Base-by-base conservation (phyloP, 148 eudicot genomes). In the Silene uniflora region DNA sequence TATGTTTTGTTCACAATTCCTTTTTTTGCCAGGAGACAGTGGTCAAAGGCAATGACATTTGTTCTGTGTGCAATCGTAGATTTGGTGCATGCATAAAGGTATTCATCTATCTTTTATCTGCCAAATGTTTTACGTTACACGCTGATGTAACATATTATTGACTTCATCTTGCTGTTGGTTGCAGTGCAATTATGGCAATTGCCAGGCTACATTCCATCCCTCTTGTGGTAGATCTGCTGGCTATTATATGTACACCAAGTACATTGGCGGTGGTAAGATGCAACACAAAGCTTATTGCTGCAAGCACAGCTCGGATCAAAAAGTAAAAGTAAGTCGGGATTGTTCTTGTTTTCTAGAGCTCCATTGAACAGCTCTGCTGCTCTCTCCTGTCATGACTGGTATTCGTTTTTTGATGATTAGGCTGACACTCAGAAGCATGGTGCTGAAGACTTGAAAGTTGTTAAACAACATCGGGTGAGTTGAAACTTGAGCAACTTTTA, bases 31-130 rank as follows among this genome's bases (percentile, higher is more conserved):
- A 92, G 99, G 99, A 88, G 56, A 82, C 80, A 12, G 76, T 89
- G 42, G 39, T 73, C 72, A 92, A 82, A 82, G 97, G 92, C 55
- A 78, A 65, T 81, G 93, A 88, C 72, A n/a, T 73, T 19, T 95
- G 99, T 77, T 79, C 81, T 62, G 86, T 92, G 21, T 95, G 99
- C 73, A 85, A 79, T 78, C 88, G 81, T 29, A 92, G 79, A 76
- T 85, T 78, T 78, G 99, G 99, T 75, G 99, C 87, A 68, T 92
- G 97, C 84, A 75, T 92, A 68, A 95, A 95, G 99, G 98, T 95
- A 72, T 75, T 69, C 25, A 49, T 59, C 25, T 72, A 14, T 49
- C 61, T 22, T 67, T 63, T 42, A 54, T 62, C 32, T 13, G 3
- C 67, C 55, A 32, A 27, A 56, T 18, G 16, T 52, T 61, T n/a